Conservation (phyloP, 768 basidiomycete genomes). For the Suillus plorans region DNA sequence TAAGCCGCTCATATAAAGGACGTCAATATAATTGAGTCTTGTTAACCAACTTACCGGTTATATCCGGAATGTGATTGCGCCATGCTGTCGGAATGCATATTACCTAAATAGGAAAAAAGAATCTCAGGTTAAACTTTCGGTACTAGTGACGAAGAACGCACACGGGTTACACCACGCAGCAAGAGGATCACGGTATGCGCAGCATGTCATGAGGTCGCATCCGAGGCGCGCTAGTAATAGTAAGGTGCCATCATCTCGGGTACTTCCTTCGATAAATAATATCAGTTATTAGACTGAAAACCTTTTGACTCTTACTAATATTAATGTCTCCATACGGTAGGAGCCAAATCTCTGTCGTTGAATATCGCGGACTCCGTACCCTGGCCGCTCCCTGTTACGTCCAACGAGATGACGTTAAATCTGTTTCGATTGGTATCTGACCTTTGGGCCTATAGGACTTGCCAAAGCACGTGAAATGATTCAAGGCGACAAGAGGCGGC, state of each 20-base stretch:
- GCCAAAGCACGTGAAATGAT: neutral
- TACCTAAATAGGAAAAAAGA: slow-evolving; percentile 24
- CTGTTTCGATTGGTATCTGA: neutral
- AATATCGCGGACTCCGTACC: neutral
- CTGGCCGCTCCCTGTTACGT: neutral
- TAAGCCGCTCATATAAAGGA: slow-evolving; percentile 3
- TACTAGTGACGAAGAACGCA: neutral
- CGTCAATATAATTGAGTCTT: neutral
- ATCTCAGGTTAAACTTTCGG: slow-evolving; percentile 30
- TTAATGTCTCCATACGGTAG: neutral
- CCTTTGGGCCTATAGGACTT: neutral
- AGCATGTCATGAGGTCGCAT: neutral
- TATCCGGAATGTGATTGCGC: slow-evolving; percentile 20
- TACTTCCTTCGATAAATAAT: neutral
- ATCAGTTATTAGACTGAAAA: neutral
- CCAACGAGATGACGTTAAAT: neutral
- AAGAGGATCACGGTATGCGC: neutral
- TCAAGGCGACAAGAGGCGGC: neutral
- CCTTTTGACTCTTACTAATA: neutral
- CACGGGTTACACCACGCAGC: neutral
- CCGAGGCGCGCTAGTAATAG: neutral
- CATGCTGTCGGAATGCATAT: slow-evolving; percentile 14
- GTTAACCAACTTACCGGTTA: slow-evolving; percentile 13
- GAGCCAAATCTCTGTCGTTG: neutral
- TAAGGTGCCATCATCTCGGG: neutral